phyloP scores from a whole-genome alignment of 2,329 filamentous ascomycete species.

The Trichoderma sp. region DNA sequence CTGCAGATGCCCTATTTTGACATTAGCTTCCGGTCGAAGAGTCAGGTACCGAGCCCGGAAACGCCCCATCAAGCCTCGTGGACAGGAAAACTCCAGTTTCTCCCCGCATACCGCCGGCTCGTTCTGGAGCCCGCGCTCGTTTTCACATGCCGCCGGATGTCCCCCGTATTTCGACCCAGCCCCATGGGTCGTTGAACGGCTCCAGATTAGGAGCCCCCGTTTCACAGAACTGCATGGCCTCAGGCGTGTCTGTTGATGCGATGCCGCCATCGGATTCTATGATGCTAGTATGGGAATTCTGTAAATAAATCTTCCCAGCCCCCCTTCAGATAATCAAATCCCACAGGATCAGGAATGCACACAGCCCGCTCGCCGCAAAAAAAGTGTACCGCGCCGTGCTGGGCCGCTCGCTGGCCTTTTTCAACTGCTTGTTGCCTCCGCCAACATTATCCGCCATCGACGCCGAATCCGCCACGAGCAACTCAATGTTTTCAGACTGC shows the following conservation, averaged over 20 bases:
- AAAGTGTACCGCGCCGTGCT: conserved; percentile 79
- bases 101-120: conserved; percentile 19
- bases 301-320: too few relatives aligned
- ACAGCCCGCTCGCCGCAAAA: conserved; percentile 75
- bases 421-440: conserved; percentile 87
- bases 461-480: conserved; percentile 81
- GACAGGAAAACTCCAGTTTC: background rate
- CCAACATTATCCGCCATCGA: conserved; percentile 84
- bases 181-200: conserved; percentile 1
- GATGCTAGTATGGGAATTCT: background rate
- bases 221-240: too few relatives aligned
- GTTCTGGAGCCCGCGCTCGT: conserved; percentile 5
- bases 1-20: background rate
- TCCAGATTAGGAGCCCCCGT: background rate
- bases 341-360: conserved; percentile 74
- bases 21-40: background rate
- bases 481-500: conserved; percentile 86
- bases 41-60: conserved; percentile 7
- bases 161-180: background rate
- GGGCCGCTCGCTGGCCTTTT: conserved; percentile 72
- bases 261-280: background rate
- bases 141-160: conserved; percentile 17
- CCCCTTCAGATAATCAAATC: conserved; percentile 63
- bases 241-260: too few relatives aligned
- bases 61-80: background rate